phyloP scores from a whole-genome alignment of 192 early-diverging fungal species.

The Kickxella alabastrina region DNA sequence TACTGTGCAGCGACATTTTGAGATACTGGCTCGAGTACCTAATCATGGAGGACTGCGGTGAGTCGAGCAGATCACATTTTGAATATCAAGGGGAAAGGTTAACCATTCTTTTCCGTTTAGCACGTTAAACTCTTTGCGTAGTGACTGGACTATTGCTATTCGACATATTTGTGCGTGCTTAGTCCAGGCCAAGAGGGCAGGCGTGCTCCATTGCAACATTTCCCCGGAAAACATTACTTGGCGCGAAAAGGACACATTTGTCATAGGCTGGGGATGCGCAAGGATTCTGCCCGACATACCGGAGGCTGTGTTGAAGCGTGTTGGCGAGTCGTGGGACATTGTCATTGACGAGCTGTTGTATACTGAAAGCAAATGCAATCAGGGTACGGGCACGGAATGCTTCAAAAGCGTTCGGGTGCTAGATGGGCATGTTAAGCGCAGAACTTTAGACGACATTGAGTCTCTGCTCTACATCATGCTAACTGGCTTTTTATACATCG shows the following conservation, averaged over 20 bases:
- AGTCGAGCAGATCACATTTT: no score
- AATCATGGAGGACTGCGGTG: conserved; percentile 5
- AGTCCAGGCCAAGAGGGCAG: background rate
- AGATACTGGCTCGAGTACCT: conserved; percentile 4
- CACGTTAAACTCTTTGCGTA: background rate
- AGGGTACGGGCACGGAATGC: no score
- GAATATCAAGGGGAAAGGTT: background rate
- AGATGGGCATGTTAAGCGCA: no score
- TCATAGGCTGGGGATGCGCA: background rate
- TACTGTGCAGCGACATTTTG: background rate
- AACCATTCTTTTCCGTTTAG: background rate
- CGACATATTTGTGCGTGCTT: background rate
- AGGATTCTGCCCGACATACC: background rate
- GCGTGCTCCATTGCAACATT: background rate
- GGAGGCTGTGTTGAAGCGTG: background rate
- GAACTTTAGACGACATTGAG: no score
- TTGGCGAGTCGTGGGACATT: background rate
- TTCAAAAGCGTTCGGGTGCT: no score
- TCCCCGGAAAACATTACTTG: background rate
- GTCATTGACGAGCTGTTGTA: background rate
- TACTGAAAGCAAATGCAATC: no score
- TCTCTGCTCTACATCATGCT: no score
- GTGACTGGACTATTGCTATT: background rate
- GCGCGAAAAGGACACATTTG: no score
- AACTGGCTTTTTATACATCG: no score